These are phyloP conservation scores for Aspergillus leporis DNA, from an alignment of 495 filamentous ascomycete species.

Conservation along the genomic window DNA sequence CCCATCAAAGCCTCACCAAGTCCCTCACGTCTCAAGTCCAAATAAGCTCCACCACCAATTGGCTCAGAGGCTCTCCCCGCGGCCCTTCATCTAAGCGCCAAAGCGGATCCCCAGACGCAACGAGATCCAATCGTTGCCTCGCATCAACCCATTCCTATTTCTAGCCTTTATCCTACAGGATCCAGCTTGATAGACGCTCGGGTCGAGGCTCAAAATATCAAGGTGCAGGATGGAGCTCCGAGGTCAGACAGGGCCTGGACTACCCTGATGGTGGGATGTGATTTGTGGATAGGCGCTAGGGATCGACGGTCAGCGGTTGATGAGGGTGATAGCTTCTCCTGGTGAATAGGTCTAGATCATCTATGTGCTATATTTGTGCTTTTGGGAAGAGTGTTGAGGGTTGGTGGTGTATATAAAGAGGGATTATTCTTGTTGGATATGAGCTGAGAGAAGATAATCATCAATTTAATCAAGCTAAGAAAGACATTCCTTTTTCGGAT, in stretches of 20 bases:
- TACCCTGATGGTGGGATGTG: not conserved
- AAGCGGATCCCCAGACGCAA: not conserved
- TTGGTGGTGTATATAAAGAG: not conserved
- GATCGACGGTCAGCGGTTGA: not conserved
- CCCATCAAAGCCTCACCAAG: not conserved
- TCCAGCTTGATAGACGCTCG: not conserved
- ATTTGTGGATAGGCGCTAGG: not conserved
- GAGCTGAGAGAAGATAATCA: not conserved
- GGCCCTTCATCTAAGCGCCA: not conserved
- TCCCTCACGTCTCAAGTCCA: not conserved
- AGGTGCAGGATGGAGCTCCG: not conserved
- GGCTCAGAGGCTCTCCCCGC: conserved; percentile 8
- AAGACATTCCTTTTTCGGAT: not conserved
- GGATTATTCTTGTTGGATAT: not conserved
- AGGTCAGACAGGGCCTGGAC: not conserved
- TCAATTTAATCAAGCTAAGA: not conserved
- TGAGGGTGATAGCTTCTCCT: not conserved
- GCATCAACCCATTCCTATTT: not conserved
- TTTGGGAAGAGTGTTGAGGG: not conserved
- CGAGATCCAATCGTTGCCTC: not conserved
- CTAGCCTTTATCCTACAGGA: not conserved
- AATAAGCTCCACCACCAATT: conserved; percentile 3
- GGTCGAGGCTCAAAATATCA: not conserved
- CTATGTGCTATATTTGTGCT: not conserved
- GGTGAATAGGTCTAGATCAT: not conserved